phyloP scores from a whole-genome alignment of 2,329 filamentous ascomycete species.

The Mycosphaerelloides madeirae region DNA sequence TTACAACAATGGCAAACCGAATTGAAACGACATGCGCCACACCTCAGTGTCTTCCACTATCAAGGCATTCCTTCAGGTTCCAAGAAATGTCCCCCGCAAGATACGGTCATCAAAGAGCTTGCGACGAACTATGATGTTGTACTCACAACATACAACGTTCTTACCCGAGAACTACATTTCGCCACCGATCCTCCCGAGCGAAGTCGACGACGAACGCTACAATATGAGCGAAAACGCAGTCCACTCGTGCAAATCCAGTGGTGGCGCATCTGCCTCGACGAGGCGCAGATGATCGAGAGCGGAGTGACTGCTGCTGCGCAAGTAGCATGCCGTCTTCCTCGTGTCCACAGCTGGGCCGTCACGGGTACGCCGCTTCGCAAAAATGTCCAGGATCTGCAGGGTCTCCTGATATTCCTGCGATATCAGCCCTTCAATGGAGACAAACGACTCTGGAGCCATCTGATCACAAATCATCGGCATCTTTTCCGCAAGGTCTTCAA shows the following conservation, averaged over 20 bases:
- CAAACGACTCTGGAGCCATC: conserved; percentile 60
- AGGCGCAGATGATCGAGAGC: conserved; percentile 90
- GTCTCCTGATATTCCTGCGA: conserved; percentile 73
- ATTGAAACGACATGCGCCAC: conserved; percentile 53
- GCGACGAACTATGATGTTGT: conserved; percentile 51
- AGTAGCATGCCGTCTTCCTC: conserved; percentile 73
- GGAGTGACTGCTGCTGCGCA: conserved; percentile 78
- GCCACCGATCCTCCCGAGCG: conserved; percentile 66
- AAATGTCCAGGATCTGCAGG: conserved; percentile 71
- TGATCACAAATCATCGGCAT: conserved; percentile 57
- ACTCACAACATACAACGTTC: conserved; percentile 60
- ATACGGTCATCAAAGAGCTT: conserved; percentile 44
- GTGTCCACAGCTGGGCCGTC: conserved; percentile 85
- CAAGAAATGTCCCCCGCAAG: conserved; percentile 31
- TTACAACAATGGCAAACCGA: conserved; percentile 61
- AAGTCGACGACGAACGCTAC: conserved; percentile 51
- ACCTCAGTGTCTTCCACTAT: conserved; percentile 54
- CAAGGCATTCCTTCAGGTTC: conserved; percentile 42
- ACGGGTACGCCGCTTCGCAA: conserved; percentile 86
- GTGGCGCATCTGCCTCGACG: conserved; percentile 74
- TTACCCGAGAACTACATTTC: conserved; percentile 78
- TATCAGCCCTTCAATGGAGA: conserved; percentile 70
- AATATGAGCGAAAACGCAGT: conserved; percentile 60
- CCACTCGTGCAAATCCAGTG: conserved; percentile 76
- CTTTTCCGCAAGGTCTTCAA: conserved; percentile 67